These are phyloP conservation scores for Vigna mungo DNA, from an alignment of 306 rosid genomes.

Conservation along the genomic window DNA sequence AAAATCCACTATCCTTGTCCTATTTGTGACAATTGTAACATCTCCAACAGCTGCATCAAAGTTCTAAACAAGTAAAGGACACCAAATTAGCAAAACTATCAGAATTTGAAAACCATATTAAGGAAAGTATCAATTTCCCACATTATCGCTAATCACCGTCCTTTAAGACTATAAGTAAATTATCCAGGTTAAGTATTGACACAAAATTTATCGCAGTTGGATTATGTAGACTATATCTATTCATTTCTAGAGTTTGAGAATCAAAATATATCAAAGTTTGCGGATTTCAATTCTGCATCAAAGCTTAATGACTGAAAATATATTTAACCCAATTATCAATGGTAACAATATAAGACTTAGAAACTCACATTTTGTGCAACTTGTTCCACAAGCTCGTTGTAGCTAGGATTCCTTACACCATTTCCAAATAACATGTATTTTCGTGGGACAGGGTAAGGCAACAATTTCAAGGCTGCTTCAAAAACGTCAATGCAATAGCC, in stretches of 20 bases:
- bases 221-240: too few relatives aligned
- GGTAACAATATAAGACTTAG: background rate
- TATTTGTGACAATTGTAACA: constrained; percentile 76
- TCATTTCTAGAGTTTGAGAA: too few relatives aligned
- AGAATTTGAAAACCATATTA: constrained; percentile 32
- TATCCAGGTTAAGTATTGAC: background rate
- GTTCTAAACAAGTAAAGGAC: constrained; percentile 54
- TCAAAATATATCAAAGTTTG: too few relatives aligned
- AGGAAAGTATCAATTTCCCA: background rate
- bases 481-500: constrained; percentile 85
- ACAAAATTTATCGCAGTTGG: too few relatives aligned
- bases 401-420: constrained; percentile 71
- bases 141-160: constrained; percentile 15
- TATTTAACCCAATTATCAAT: background rate
- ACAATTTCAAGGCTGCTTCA: constrained; percentile 80
- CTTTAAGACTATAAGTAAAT: constrained; percentile 3
- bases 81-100: constrained; percentile 30
- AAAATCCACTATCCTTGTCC: constrained; percentile 85
- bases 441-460: constrained; percentile 81
- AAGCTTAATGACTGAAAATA: too few relatives aligned
- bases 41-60: constrained; percentile 90
- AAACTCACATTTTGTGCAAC: constrained; percentile 84
- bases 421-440: constrained; percentile 68
- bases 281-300: too few relatives aligned
- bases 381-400: constrained; percentile 49